Evolutionary conservation across 1,139 yeast species (phyloP), one percentile per base, ranked within the genome.

Genomic region (Suhomyces wounanorum): DNA sequence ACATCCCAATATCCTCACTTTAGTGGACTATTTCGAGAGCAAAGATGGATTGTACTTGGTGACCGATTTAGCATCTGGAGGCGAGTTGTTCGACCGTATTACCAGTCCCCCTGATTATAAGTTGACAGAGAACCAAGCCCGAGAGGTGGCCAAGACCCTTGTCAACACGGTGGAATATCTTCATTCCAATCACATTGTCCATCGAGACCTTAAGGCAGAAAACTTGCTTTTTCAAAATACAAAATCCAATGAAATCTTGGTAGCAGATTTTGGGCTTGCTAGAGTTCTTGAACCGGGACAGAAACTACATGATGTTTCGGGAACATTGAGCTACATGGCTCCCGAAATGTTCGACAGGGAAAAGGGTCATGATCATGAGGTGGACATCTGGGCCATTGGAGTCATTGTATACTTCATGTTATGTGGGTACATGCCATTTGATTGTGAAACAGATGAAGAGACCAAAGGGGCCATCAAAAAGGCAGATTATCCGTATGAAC

Each of bases 351-450:
- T 74, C 33, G 73, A 79, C 51, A 65, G 72, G 21, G 71, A 79
- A 51, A 63, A 31, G 68, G 85, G 86, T 17, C 87, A 87, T 59
- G 80, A 81, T 21, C 76, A 72, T 56, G 77, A 79, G 0, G 87
- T 85, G 0, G 95, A 87, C 63, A 75, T 87, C 35, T 87, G 95
- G 95, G 87, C 94, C 0, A 71, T 87, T 25, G 94, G 94, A 1
- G 92, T 87, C 7, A 72, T 85, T 39, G 78, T 86, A 1, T 87
- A 87, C 63, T 86, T 87, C 59, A 77, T 86, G 79, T 75, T 85
- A 11, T 79, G 87, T 57, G 94, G 94, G 1, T 87, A 86, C 61
- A 83, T 87, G 67, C 95, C 95, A 0, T 87, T 87, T 66, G 94
- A 87, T 59, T 81, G 92, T 55, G 94, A 87, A 52, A 79, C 84